Conservation (phyloP, 257 asterid species). For the Rubia yunnanensis region DNA sequence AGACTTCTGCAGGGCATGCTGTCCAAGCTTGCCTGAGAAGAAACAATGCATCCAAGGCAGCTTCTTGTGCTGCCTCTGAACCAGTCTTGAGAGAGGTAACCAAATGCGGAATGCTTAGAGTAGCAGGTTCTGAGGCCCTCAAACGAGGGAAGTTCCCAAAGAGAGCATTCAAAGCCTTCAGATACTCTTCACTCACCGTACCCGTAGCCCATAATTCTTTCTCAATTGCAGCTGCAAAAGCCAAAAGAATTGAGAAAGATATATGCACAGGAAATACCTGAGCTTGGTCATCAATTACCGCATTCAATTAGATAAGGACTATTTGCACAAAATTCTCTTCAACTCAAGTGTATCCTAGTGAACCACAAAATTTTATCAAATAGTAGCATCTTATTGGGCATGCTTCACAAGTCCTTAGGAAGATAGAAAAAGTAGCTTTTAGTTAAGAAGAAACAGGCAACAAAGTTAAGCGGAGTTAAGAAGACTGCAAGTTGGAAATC, state of each 20-base stretch:
- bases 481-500: neutral
- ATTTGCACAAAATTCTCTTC: neutral
- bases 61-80: conserved; percentile 95
- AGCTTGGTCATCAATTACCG: neutral
- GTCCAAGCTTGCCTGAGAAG: conserved; percentile 98
- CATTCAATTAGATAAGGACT: neutral
- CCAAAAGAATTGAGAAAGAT: conserved; percentile 4
- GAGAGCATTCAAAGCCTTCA: conserved; percentile 85
- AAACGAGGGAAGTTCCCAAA: conserved; percentile 92
- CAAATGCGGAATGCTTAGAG: conserved; percentile 89
- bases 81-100: conserved; percentile 94
- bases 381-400: neutral
- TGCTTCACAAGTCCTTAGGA: neutral
- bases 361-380: neutral
- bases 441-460: neutral
- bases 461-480: neutral
- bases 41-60: conserved; percentile 89
- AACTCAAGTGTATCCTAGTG: neutral
- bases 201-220: conserved; percentile 95
- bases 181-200: conserved; percentile 80
- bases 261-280: neutral
- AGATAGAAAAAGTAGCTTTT: neutral
- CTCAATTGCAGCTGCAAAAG: conserved; percentile 74
- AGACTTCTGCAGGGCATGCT: conserved; percentile 95
- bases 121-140: conserved; percentile 96